Conservation (phyloP, 2,329 filamentous ascomycete genomes). For the Neofusicoccum parvum region DNA sequence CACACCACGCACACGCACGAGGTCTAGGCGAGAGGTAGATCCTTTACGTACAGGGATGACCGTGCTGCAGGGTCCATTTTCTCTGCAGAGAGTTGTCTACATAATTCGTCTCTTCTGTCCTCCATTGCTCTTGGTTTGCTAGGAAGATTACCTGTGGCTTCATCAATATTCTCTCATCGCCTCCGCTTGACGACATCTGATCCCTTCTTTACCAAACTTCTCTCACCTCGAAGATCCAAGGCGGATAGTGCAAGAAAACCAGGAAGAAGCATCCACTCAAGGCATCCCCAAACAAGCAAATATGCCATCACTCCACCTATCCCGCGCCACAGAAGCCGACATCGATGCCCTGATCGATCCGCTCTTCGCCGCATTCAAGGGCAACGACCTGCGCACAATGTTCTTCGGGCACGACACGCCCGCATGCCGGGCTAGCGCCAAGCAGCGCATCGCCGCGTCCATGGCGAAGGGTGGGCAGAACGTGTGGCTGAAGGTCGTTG, state of each 20-base stretch:
- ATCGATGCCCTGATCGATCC: constrained; percentile 2
- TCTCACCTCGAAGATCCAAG: neutral
- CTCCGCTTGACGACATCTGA: no score
- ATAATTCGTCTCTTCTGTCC: neutral
- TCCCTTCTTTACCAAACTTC: no score
- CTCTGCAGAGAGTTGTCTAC: neutral
- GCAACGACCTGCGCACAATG: constrained; percentile 11
- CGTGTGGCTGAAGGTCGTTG: constrained; percentile 8
- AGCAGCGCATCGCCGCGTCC: neutral
- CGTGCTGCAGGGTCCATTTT: neutral
- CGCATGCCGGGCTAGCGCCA: neutral
- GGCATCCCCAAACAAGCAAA: neutral
- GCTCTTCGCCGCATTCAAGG: constrained; percentile 1
- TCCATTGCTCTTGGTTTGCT: neutral
- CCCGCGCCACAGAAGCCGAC: constrained; percentile 10
- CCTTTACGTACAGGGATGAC: neutral
- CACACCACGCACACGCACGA: neutral
- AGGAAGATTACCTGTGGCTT: no score
- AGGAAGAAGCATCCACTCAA: neutral
- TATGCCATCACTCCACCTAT: neutral
- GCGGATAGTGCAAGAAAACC: neutral
- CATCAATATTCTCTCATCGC: no score
- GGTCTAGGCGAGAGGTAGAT: neutral
- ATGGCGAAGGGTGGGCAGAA: neutral
- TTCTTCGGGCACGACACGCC: constrained; percentile 12